Evolutionary conservation across 148 eudicot genomes (phyloP).

Genomic region (Camellia lanceoleosa): DNA sequence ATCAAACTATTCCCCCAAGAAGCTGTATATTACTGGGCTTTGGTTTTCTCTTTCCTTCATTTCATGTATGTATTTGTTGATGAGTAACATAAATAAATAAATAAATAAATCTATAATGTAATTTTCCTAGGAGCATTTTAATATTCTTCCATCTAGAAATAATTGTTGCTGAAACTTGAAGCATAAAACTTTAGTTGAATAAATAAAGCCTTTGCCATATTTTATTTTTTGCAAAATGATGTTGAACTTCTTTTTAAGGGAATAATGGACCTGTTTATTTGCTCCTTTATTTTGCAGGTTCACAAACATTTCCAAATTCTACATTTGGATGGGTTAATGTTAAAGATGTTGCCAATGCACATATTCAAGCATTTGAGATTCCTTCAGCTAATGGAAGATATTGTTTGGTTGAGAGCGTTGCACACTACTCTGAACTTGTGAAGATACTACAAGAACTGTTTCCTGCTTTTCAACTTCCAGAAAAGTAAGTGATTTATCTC

Average conservation of each 20-base stretch:
- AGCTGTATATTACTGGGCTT: background rate
- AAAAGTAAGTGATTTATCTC: constrained; percentile 41
- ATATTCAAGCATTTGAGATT: constrained; percentile 33
- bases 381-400: constrained; percentile 37
- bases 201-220: background rate
- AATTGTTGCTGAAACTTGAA: no score
- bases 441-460: constrained; percentile 47
- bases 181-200: background rate
- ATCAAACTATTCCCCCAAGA: background rate
- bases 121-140: no score
- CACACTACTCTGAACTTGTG: constrained; percentile 45
- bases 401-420: constrained; percentile 41
- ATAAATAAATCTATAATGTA: no score
- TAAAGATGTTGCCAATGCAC: constrained; percentile 36
- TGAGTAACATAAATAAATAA: no score
- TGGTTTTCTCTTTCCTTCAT: background rate
- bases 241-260: background rate
- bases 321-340: constrained; percentile 29
- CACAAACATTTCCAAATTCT: constrained; percentile 14
- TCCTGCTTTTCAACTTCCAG: constrained; percentile 58
- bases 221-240: background rate
- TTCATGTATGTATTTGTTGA: no score
- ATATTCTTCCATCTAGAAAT: no score
- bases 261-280: background rate
- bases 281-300: constrained; percentile 7